These are phyloP conservation scores for Cercophora sp. DNA, from an alignment of 495 filamentous ascomycete species.

Conservation along the genomic window DNA sequence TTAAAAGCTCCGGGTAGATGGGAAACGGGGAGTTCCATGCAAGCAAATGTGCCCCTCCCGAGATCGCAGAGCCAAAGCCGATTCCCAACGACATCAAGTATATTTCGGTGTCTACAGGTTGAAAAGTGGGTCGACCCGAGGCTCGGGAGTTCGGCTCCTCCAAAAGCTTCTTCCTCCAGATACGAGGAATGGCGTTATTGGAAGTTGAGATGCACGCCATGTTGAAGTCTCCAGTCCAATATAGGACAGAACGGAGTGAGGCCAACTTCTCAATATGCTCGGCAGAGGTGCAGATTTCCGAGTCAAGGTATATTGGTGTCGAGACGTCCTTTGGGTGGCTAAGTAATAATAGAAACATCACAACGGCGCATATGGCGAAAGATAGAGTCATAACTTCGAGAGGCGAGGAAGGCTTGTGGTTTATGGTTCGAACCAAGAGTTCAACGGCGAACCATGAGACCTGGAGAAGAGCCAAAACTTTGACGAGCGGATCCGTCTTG, in stretches of 20 bases:
- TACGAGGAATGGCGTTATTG: not conserved
- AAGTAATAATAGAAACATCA: not conserved
- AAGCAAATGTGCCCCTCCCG: not conserved
- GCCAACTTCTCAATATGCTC: not conserved
- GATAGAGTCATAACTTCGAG: conserved; percentile 1
- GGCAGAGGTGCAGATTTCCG: not conserved
- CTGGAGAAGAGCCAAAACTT: not conserved
- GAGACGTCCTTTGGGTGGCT: not conserved
- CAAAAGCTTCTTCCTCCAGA: not conserved
- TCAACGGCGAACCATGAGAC: not conserved
- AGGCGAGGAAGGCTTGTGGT: not conserved
- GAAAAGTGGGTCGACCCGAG: no score
- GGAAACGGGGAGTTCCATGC: not conserved
- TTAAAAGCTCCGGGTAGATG: not conserved
- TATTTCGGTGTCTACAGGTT: not conserved
- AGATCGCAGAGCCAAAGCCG: not conserved
- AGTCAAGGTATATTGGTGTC: not conserved
- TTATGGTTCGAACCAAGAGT: not conserved
- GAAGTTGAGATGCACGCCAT: not conserved
- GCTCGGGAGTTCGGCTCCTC: not conserved
- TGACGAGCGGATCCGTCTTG: not conserved
- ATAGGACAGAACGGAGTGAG: not conserved
- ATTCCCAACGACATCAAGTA: not conserved
- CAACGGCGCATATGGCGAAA: not conserved
- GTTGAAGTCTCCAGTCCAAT: not conserved